Evolutionary conservation across 805 yeast species (phyloP), one percentile per base, ranked within the genome.

Genomic region (Saturnispora sanitii): DNA sequence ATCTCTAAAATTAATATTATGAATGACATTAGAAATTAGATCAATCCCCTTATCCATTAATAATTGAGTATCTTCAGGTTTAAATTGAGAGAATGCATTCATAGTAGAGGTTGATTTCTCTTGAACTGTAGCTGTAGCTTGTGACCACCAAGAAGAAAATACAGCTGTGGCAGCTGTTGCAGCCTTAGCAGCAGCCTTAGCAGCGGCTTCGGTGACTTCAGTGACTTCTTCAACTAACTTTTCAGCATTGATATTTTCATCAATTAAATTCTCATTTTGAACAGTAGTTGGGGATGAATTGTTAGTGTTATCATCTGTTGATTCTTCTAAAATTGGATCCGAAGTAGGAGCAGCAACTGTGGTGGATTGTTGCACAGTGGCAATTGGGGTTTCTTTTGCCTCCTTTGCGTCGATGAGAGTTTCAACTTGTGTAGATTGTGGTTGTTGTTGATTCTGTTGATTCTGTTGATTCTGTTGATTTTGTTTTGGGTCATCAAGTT

Each of bases 131-230:
- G 77, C 68, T 3, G 80, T 80, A 16, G 77, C 59, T 8, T 76
- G 75, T 4, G 86, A 75, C 86, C 87, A 81, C 92, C 94, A 82
- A 29, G 68, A 74, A 4, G 86, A 68, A 37, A 82, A 61, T 2
- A 84, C 70, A 0, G 78, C 67, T 28, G 33, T 16, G 45, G 67
- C 58, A 6, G 49, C 51, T 7, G 39, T 23, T 20, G 28, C 15
- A 6, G 33, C 35, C 15, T 17, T 18, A n/a, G 35, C 29, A 15
- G 19, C 38, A 15, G 25, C 30, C 21, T 29, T n/a, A 9, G 15
- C 16, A 28, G 2, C 34, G 11, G 21, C 18, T 20, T 17, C 7
- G 5, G 34, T 12, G 9, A 15, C 11, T 22, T 21, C 28, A 8
- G 13, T 32, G 4, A 25, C 16, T 6, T 8, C 25, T 6, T 30